phyloP scores from a whole-genome alignment of 75 land plant species.

The Pseudotsuga menziesii region DNA sequence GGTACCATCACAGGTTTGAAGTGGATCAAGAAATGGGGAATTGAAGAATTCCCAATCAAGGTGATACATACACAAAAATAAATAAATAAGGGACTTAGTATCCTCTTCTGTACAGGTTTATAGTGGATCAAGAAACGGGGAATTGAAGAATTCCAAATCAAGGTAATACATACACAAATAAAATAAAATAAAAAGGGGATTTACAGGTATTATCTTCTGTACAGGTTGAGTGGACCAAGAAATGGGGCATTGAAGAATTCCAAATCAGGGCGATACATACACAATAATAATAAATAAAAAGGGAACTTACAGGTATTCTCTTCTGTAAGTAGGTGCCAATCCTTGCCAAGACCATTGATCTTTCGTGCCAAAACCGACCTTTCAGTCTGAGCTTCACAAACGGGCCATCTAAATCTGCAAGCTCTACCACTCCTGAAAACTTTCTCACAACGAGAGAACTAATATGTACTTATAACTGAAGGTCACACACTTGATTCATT shows the following conservation, averaged over 20 bases:
- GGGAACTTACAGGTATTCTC: slow-evolving; percentile 57
- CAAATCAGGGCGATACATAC: too few relatives aligned
- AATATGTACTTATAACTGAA: background rate
- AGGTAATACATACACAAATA: too few relatives aligned
- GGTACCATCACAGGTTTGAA: too few relatives aligned
- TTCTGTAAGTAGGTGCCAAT: slow-evolving; percentile 66
- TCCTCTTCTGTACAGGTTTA: slow-evolving; percentile 58
- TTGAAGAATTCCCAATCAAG: too few relatives aligned
- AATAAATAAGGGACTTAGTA: slow-evolving; percentile 21
- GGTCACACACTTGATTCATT: background rate
- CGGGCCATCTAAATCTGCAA: slow-evolving; percentile 85
- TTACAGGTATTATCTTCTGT: slow-evolving; percentile 69
- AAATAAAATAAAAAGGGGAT: too few relatives aligned
- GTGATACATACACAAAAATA: too few relatives aligned
- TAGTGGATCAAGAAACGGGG: too few relatives aligned
- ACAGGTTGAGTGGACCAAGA: too few relatives aligned
- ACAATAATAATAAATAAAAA: too few relatives aligned
- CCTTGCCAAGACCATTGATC: slow-evolving; percentile 64
- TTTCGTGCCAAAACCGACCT: slow-evolving; percentile 82
- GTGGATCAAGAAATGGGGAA: too few relatives aligned
- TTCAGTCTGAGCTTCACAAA: slow-evolving; percentile 69
- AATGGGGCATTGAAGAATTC: too few relatives aligned
- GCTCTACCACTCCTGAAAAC: slow-evolving; percentile 45
- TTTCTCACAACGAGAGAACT: background rate
- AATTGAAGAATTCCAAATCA: too few relatives aligned